Evolutionary conservation across 352 stramenopile genomes (phyloP).

Genomic region (Elongisporangium senticosum): DNA sequence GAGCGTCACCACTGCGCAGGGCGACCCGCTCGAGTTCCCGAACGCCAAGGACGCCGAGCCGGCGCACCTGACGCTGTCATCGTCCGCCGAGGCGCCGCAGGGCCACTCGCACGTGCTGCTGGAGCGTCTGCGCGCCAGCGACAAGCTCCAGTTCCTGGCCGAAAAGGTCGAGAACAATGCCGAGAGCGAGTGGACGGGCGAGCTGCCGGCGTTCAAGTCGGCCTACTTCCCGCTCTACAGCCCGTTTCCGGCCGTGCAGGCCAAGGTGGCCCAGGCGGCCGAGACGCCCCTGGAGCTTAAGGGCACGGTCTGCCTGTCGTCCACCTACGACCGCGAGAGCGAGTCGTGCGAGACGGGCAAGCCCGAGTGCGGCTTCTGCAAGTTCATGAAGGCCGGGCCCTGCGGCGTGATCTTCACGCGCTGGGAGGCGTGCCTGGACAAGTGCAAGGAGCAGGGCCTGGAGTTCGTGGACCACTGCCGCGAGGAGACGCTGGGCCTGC

Average conservation of each 20-base stretch:
- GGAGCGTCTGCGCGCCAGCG: constrained; percentile 61
- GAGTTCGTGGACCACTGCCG: constrained; percentile 83
- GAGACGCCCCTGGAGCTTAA: constrained; percentile 29
- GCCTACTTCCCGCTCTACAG: constrained; percentile 73
- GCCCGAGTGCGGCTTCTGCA: constrained; percentile 85
- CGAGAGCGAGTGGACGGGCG: constrained; percentile 38
- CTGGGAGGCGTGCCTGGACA: constrained; percentile 81
- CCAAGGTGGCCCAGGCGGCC: constrained; percentile 22
- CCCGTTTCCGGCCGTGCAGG: constrained; percentile 56
- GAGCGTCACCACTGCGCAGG: constrained; percentile 49
- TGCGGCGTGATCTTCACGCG: constrained; percentile 73
- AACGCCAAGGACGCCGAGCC: constrained; percentile 30
- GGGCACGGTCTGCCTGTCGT: constrained; percentile 65
- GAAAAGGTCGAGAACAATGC: constrained; percentile 15
- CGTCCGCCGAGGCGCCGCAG: constrained; percentile 34
- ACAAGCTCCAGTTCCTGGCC: constrained; percentile 50
- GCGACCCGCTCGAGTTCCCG: constrained; percentile 54
- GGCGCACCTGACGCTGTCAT: constrained; percentile 58
- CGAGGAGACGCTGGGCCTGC: constrained; percentile 63
- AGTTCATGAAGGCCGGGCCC: constrained; percentile 88
- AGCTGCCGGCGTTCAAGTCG: constrained; percentile 66
- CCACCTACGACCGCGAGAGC: constrained; percentile 47
- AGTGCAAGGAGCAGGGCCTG: constrained; percentile 57
- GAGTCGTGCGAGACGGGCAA: constrained; percentile 55
- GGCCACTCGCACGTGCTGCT: constrained; percentile 72